phyloP scores from a whole-genome alignment of 2,329 filamentous ascomycete species.

The Xylaria sp. region DNA sequence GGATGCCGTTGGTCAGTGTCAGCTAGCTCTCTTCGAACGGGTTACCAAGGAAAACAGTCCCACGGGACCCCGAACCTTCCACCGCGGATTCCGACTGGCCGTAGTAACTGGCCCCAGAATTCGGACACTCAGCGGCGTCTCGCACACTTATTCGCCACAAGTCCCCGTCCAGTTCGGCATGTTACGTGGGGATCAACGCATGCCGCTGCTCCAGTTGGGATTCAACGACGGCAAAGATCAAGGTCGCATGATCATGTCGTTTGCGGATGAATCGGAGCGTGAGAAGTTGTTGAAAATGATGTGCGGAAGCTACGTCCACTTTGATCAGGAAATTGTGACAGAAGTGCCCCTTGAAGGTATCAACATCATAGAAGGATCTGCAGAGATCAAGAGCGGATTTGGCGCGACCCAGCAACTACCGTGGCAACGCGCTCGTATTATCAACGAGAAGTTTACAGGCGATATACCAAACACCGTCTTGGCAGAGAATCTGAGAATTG shows the following conservation, averaged over 20 bases:
- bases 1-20: slow-evolving; percentile 66
- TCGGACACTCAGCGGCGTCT: slow-evolving; percentile 71
- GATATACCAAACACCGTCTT: slow-evolving; percentile 65
- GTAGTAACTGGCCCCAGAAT: slow-evolving; percentile 72
- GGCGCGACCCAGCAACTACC: slow-evolving; percentile 46
- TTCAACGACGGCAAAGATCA: slow-evolving; percentile 61
- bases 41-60: slow-evolving; percentile 63
- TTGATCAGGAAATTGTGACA: slow-evolving; percentile 64
- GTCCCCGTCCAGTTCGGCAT: slow-evolving; percentile 74
- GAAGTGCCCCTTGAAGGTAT: slow-evolving; percentile 64
- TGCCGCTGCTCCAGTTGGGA: slow-evolving; percentile 64
- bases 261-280: slow-evolving; percentile 67
- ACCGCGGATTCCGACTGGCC: slow-evolving; percentile 73
- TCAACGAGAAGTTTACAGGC: slow-evolving; percentile 64
- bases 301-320: slow-evolving; percentile 63
- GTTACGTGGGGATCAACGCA: slow-evolving; percentile 63
- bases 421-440: slow-evolving; percentile 64
- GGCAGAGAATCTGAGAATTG: slow-evolving; percentile 68
- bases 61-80: slow-evolving; percentile 64
- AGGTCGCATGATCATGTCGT: slow-evolving; percentile 71
- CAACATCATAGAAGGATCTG: slow-evolving; percentile 52
- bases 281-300: slow-evolving; percentile 66
- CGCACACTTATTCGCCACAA: slow-evolving; percentile 60
- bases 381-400: slow-evolving; percentile 45
- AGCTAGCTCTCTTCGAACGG: slow-evolving; percentile 70